Evolutionary conservation across 345 rosid genomes (phyloP).

Genomic region (Passiflora organensis): DNA sequence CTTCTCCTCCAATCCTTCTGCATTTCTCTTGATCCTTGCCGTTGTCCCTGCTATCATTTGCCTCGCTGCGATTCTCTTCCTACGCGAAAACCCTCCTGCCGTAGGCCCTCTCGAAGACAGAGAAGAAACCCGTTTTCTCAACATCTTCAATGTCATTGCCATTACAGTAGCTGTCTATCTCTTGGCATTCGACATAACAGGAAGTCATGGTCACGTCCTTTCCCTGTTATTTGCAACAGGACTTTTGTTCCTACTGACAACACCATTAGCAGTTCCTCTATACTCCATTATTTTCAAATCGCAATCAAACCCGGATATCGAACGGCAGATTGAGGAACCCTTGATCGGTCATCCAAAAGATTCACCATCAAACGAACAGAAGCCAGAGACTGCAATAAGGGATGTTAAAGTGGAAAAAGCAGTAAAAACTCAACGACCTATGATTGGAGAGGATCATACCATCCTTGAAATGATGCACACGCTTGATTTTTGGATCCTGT

Average conservation of each 20-base stretch:
- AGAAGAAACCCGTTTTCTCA: slow-evolving; percentile 34
- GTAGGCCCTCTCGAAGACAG: slow-evolving; percentile 17
- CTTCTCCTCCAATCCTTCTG: slow-evolving; percentile 39
- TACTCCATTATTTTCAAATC: slow-evolving; percentile 20
- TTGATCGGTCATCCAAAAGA: slow-evolving; percentile 20
- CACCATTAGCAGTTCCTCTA: slow-evolving; percentile 44
- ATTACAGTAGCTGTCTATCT: slow-evolving; percentile 42
- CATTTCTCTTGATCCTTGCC: slow-evolving; percentile 47
- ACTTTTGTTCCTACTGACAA: slow-evolving; percentile 35
- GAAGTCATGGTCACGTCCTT: slow-evolving; percentile 32
- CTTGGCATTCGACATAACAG: slow-evolving; percentile 44
- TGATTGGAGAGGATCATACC: slow-evolving; percentile 50
- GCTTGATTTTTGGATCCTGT: slow-evolving; percentile 54
- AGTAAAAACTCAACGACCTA: slow-evolving; percentile 24
- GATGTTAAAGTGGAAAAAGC: slow-evolving; percentile 10
- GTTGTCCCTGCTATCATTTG: slow-evolving; percentile 47
- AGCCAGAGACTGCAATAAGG: slow-evolving; percentile 7
- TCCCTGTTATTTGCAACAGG: slow-evolving; percentile 41
- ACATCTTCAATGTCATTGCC: slow-evolving; percentile 44
- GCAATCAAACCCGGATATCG: slow-evolving; percentile 22
- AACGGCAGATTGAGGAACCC: slow-evolving; percentile 35
- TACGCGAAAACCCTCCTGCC: slow-evolving; percentile 35
- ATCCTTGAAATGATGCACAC: slow-evolving; percentile 36
- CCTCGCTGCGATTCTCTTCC: slow-evolving; percentile 44
- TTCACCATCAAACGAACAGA: slow-evolving; percentile 10